Base-by-base conservation (phyloP, 2,329 filamentous ascomycete genomes). In the Macrophomina pseudophaseolina region DNA sequence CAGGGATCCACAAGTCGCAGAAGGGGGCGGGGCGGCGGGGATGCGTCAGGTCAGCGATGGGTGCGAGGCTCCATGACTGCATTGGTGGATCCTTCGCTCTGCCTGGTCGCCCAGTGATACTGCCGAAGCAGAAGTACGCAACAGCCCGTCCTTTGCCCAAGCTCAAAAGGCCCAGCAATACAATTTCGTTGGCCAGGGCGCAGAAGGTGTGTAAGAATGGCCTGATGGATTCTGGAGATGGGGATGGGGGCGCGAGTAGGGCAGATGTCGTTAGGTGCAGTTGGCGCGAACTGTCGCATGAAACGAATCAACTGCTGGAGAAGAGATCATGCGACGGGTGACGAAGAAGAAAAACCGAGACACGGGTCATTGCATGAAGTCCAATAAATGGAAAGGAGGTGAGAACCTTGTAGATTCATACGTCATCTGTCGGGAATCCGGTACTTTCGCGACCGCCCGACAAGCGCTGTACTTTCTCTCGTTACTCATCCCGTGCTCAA, bases 1-100 rank as follows among this genome's bases (percentile, higher is more conserved):
- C 58, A 62, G 32, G 58, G 58, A 62, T 62, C 58, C 32, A 32
- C 58, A 5, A 38, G 42, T 18, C 18, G 44, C n/a, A 12, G 18
- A 23, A 23, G 23, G 23, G 23, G 23, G n/a, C n/a, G n/a, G 23
- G 23, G 23, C 23, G 23, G 18, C 33, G 42, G 58, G 30, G 58
- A 48, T 23, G 58, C 44, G 44, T 49, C 42, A 62, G 12, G 58
- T 38, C 58, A 49, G 44, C 58, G 16, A 16, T 44, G 42, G 30
- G 42, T 32, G 58, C 16, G 42, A 30, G 58, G 12, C 30, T 48
- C 38, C 23, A 18, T 4, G 23, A 32, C 14, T 4, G 49, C 14
- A 8, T 59, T 14, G 56, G 40, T 46, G 56, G 28, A 30, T 42
- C 56, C 38, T n/a, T 46, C 40, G 54, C 42, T 33, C 32, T 38